Conservation (phyloP, 2,329 filamentous ascomycete species). For the Apiospora marii region DNA sequence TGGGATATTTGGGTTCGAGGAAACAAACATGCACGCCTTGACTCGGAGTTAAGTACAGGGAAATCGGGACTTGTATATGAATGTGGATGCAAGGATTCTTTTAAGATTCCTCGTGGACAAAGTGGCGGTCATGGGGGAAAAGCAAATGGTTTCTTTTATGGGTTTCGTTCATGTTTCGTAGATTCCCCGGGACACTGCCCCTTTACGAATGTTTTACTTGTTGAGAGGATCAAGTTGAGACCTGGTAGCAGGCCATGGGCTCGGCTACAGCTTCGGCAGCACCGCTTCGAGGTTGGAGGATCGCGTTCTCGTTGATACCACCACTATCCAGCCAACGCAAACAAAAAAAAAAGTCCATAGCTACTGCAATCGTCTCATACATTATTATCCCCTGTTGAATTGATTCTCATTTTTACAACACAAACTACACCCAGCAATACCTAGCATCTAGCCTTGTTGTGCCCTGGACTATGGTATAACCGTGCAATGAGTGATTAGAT, state of each 20-base stretch:
- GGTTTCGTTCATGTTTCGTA: slow-evolving; percentile 8
- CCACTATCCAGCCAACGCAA: not conserved
- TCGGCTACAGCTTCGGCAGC: not conserved
- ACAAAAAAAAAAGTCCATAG: slow-evolving; percentile 6
- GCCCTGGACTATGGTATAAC: no score
- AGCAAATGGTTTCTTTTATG: not conserved
- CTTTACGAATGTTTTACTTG: slow-evolving; percentile 6
- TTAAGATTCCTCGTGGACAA: not conserved
- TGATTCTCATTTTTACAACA: not conserved
- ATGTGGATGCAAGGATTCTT: not conserved
- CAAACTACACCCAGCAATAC: no score
- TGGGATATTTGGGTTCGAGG: not conserved
- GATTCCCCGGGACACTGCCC: slow-evolving; percentile 13
- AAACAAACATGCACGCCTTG: slow-evolving; percentile 11
- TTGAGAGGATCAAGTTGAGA: not conserved
- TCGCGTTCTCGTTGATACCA: not conserved
- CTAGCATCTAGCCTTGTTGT: no score
- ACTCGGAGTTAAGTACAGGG: slow-evolving; percentile 13
- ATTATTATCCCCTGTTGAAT: not conserved
- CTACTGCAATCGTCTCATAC: not conserved
- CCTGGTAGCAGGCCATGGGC: not conserved
- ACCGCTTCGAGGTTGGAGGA: not conserved
- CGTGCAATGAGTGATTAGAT: no score
- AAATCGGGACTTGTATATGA: slow-evolving; percentile 12
- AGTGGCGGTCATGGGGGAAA: slow-evolving; percentile 3